phyloP scores from a whole-genome alignment of 805 yeast genomes.

The Cyberlindnera euphorbiiphila region DNA sequence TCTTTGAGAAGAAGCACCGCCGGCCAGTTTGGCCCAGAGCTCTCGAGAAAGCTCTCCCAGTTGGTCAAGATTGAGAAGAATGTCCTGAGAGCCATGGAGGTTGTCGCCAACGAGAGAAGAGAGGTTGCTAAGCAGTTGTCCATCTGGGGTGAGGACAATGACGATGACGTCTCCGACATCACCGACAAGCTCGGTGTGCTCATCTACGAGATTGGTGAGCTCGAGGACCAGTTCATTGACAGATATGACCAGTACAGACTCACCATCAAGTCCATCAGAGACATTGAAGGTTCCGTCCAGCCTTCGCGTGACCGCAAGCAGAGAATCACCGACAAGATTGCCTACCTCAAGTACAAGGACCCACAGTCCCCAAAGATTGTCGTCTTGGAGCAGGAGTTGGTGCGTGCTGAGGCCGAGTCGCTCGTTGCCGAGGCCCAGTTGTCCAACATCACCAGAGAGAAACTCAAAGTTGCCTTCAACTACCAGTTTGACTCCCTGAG shows the following conservation, averaged over 20 bases:
- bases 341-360: constrained; percentile 78
- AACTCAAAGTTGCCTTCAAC: constrained; percentile 78
- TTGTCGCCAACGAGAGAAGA: constrained; percentile 72
- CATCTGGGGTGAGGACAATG: constrained; percentile 84
- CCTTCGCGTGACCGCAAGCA: constrained; percentile 85
- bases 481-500: constrained; percentile 83
- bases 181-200: constrained; percentile 85
- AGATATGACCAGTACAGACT: constrained; percentile 82
- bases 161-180: constrained; percentile 81
- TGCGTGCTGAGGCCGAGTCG: constrained; percentile 89
- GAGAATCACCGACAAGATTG: constrained; percentile 81
- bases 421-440: constrained; percentile 90
- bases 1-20: constrained; percentile 69
- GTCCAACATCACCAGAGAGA: constrained; percentile 83
- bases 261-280: constrained; percentile 75
- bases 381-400: constrained; percentile 82
- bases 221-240: constrained; percentile 84
- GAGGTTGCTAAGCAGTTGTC: constrained; percentile 80
- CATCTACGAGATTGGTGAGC: constrained; percentile 77
- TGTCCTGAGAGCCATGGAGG: constrained; percentile 73
- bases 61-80: constrained; percentile 80
- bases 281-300: constrained; percentile 83
- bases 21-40: constrained; percentile 77
- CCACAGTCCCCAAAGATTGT: constrained; percentile 78
- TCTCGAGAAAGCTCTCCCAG: constrained; percentile 68